Evolutionary conservation across 768 basidiomycete species (phyloP), one percentile per base, ranked within the genome.

Genomic region (Hortiboletus flavorubellus): DNA sequence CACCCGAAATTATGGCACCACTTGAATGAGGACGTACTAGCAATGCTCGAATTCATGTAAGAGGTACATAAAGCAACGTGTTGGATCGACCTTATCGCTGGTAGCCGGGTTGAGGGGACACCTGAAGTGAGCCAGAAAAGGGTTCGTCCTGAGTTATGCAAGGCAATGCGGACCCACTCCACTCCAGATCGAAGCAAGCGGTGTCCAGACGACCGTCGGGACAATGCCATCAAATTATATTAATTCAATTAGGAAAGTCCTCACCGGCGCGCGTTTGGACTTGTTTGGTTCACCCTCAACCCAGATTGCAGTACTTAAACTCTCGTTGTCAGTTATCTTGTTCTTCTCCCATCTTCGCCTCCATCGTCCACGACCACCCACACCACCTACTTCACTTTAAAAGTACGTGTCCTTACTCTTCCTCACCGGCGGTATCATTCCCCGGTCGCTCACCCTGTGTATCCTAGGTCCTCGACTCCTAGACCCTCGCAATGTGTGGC

Each of bases 401-500:
- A 54, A 46, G 67, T 67, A 30, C 5, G 67, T 61, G 2, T 35
- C 11, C 12, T 5, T 18, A 2, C 21, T 3, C 41, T 2, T 21
- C 21, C 21, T 21, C 21, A 8, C 35, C 10, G 12, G 39, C 43
- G 9, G 38, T 38, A 8, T 41, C 34, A 2, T 35, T 41, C 8
- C 31, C 18, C 30, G 0, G 3, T 34, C 40, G 21, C 58, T 60
- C 47, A 64, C 39, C 7, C 41, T 10, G 12, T 44, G 38, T 9
- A 37, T 12, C 11, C n/a, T 18, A 69, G 60, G 7, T 47, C 44
- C 21, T 30, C 35, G 10, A 30, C 38, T 45, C 23, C 30, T 48
- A 62, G 46, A 52, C 40, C n/a, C 15, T 59, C 50, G 62, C 56
- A 51, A 93, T 92, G 91, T 94, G 91, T 75, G 95, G 95, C 75